Evolutionary conservation across 192 early-diverging fungal genomes (phyloP).

Genomic region (Endogone sp.): DNA sequence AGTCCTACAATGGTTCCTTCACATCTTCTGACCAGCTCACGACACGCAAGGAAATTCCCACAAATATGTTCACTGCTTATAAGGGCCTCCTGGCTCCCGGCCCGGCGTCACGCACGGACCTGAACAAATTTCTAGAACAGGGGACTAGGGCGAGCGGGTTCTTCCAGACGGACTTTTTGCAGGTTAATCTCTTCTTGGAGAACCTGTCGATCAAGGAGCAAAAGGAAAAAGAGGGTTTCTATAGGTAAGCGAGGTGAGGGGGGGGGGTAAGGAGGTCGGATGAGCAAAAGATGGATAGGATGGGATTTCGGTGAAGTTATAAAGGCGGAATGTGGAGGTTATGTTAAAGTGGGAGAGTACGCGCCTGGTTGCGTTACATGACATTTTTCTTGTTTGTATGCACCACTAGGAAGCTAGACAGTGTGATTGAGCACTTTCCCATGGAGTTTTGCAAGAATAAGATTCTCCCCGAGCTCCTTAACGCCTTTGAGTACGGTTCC

Average conservation of each 20-base stretch:
- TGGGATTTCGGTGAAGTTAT: too few relatives aligned
- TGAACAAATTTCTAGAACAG: conserved; percentile 66
- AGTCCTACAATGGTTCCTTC: conserved; percentile 70
- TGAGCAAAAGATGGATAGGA: too few relatives aligned
- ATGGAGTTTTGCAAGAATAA: conserved; percentile 85
- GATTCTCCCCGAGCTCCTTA: conserved; percentile 87
- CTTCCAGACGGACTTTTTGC: conserved; percentile 82
- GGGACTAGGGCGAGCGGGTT: conserved; percentile 58
- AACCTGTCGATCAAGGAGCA: conserved; percentile 88
- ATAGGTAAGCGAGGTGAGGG: conserved; percentile 25
- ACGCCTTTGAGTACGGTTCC: conserved; percentile 76
- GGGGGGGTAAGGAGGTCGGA: neutral
- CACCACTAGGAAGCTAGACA: conserved; percentile 60
- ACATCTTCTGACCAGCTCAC: conserved; percentile 42
- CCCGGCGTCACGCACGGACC: conserved; percentile 56
- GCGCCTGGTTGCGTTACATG: neutral
- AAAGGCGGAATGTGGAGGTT: neutral
- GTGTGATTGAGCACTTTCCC: conserved; percentile 73
- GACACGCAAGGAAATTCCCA: conserved; percentile 55
- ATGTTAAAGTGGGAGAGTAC: neutral
- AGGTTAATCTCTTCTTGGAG: conserved; percentile 84
- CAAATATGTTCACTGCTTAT: conserved; percentile 51
- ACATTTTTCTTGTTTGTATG: neutral
- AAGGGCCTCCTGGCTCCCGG: conserved; percentile 57
- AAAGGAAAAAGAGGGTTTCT: conserved; percentile 81